Percentiles rank a stretch among this genome's conserved stretches.
Evolutionary conservation across 768 basidiomycete species (phyloP).

Genomic region (Mycena albidolilacea): DNA sequence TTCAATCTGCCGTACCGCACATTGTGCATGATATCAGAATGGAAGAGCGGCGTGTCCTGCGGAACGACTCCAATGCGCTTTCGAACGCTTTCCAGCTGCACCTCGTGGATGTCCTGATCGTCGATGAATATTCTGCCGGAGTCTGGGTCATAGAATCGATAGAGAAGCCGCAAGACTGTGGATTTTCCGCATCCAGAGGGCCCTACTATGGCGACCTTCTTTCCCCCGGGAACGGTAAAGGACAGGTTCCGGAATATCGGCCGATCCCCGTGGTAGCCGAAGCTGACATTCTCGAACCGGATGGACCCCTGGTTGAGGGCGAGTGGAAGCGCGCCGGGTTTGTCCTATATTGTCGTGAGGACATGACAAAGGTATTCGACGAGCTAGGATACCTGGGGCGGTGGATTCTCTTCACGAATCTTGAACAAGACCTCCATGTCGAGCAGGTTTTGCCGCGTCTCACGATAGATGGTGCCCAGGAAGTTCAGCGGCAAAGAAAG

Average conservation of each 20-base stretch:
- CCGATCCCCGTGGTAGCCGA: constrained; percentile 92
- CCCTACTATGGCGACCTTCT: constrained; percentile 97
- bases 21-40: constrained; percentile 95
- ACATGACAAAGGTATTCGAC: background rate
- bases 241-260: constrained; percentile 92
- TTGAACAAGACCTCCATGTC: constrained; percentile 98
- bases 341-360: constrained; percentile 66
- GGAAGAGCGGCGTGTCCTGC: constrained; percentile 98
- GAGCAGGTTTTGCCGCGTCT: constrained; percentile 94
- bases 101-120: constrained; percentile 84
- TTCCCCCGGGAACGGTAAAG: constrained; percentile 95
- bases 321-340: constrained; percentile 76
- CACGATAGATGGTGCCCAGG: constrained; percentile 96
- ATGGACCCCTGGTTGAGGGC: constrained; percentile 87
- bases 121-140: constrained; percentile 89
- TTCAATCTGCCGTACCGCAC: constrained; percentile 92
- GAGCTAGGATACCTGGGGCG: constrained; percentile 65
- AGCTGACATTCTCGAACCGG: constrained; percentile 91
- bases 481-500: constrained; percentile 97
- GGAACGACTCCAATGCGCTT: constrained; percentile 92
- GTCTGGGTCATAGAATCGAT: constrained; percentile 92
- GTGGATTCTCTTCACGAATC: constrained; percentile 84
- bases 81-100: constrained; percentile 83
- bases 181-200: constrained; percentile 98
- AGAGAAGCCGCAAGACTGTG: constrained; percentile 94